A percentile compares a stretch with the other conserved stretches of the same genome.
These are phyloP conservation scores for Pyrus hybrid DNA, from an alignment of 331 rosid species.

Conservation along the genomic window DNA sequence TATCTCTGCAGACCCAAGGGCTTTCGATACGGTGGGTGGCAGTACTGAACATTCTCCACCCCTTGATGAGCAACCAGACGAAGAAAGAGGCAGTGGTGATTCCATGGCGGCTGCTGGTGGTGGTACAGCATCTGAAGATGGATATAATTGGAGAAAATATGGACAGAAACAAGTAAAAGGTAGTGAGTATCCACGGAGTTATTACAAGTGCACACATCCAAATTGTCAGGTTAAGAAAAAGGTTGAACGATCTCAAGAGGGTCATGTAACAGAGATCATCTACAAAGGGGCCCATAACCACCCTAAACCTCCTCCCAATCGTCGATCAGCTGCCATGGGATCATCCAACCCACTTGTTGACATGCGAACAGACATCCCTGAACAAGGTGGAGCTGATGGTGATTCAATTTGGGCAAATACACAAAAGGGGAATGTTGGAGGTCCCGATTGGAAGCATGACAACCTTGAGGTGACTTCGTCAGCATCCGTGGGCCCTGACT, in stretches of 20 bases:
- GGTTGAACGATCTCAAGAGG: conserved; percentile 87
- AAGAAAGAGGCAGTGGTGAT: conserved; percentile 69
- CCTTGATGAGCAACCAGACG: conserved; percentile 60
- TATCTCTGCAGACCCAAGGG: conserved; percentile 32
- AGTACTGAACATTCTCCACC: conserved; percentile 46
- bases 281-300: conserved; percentile 91
- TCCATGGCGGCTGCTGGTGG: conserved; percentile 47
- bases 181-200: conserved; percentile 92
- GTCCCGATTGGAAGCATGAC: conserved; percentile 62
- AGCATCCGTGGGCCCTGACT: conserved; percentile 52
- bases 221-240: conserved; percentile 91
- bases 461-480: conserved; percentile 82
- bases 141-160: conserved; percentile 93
- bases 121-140: conserved; percentile 72
- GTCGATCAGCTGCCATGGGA: conserved; percentile 56
- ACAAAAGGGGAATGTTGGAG: conserved; percentile 46
- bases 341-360: conserved; percentile 43
- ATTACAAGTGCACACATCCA: conserved; percentile 83
- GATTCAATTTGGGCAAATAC: conserved; percentile 47
- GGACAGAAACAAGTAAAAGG: conserved; percentile 98
- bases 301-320: conserved; percentile 68
- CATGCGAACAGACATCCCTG: conserved; percentile 60
- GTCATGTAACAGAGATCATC: conserved; percentile 90
- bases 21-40: conserved; percentile 33
- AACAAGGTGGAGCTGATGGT: conserved; percentile 49